Conservation (phyloP, 169 alveolate species). For the Eimeria acervulina region DNA sequence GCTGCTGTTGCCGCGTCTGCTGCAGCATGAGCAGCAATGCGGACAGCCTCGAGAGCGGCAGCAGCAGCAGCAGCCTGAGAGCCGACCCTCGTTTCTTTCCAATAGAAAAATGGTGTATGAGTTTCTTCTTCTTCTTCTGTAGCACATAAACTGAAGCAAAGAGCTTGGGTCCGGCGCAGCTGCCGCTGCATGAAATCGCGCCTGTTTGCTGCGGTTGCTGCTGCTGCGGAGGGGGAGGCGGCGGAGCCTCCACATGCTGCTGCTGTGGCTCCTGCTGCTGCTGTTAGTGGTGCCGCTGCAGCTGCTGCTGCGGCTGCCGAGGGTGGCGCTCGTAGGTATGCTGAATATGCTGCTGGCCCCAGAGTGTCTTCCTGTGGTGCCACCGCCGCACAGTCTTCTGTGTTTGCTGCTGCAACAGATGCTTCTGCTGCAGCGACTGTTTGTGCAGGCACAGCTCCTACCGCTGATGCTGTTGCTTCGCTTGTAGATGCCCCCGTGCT, state of each 20-base stretch:
- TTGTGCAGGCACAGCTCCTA: no score
- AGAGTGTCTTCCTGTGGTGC: background rate
- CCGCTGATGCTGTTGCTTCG: conserved; percentile 6
- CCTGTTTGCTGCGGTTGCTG: background rate
- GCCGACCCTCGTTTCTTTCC: conserved; percentile 8
- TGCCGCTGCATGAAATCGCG: background rate
- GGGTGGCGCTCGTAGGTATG: background rate
- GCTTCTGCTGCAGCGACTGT: background rate
- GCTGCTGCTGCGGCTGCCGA: background rate
- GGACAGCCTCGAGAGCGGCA: conserved; percentile 36
- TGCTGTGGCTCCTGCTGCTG: background rate
- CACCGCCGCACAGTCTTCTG: background rate
- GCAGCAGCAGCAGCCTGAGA: conserved; percentile 36
- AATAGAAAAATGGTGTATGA: background rate
- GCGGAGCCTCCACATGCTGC: background rate
- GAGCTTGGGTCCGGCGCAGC: background rate
- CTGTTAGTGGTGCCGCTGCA: background rate
- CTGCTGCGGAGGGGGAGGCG: background rate
- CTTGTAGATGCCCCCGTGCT: background rate
- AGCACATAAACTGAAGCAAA: background rate
- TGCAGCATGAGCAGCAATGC: background rate
- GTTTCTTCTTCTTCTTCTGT: background rate
- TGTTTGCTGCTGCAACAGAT: conserved; percentile 8
- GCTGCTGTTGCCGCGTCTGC: conserved; percentile 14
- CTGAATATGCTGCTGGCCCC: background rate